Evolutionary conservation across 306 rosid genomes (phyloP).

Genomic region (Sophora flavescens): DNA sequence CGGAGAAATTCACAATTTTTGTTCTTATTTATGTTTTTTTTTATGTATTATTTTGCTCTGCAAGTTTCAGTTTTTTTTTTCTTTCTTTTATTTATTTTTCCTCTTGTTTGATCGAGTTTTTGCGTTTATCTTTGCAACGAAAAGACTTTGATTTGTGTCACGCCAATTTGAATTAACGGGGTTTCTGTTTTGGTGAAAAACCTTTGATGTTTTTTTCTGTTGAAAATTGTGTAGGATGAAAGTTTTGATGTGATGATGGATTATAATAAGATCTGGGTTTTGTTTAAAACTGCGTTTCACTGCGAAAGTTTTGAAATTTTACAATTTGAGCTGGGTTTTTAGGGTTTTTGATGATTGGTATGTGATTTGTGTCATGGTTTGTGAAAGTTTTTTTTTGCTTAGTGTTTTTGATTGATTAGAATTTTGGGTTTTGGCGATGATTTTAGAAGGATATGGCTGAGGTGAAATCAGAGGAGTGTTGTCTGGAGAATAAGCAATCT

Average conservation of each 20-base stretch:
- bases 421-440: conserved; percentile 65
- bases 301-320: conserved; percentile 47
- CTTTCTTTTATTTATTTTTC: not conserved
- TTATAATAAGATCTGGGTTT: conserved; percentile 72
- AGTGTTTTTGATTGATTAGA: conserved; percentile 48
- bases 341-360: conserved; percentile 49
- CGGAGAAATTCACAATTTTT: conserved; percentile 3
- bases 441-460: conserved; percentile 69
- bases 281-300: conserved; percentile 46
- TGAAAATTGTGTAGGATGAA: not conserved
- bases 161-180: not conserved
- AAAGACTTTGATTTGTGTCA: conserved; percentile 41
- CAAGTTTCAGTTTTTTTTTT: conserved; percentile 43
- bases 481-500: conserved; percentile 92
- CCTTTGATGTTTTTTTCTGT: conserved; percentile 17
- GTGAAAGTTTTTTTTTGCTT: conserved; percentile 38
- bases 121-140: conserved; percentile 37
- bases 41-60: not conserved
- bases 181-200: conserved; percentile 36
- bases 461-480: conserved; percentile 74
- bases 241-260: conserved; percentile 63
- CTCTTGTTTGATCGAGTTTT: conserved; percentile 49
- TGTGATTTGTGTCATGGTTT: conserved; percentile 14
- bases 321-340: conserved; percentile 44
- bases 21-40: conserved; percentile 11